Evolutionary conservation across 2,329 filamentous ascomycete species (phyloP).

Genomic region (Aspergillus candidus): DNA sequence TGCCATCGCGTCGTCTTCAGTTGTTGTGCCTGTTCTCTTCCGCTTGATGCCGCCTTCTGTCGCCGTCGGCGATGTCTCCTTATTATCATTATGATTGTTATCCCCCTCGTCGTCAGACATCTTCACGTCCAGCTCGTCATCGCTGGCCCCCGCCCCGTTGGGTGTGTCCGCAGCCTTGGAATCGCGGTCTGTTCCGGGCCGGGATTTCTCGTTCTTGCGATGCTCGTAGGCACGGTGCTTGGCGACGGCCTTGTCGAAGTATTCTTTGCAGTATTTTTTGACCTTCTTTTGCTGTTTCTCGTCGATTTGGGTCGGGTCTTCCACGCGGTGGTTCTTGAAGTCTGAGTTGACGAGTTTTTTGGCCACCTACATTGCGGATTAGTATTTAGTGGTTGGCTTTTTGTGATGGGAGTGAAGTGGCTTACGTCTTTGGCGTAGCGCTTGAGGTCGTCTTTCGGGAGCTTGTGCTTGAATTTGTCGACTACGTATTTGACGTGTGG

Average conservation of each 20-base stretch:
- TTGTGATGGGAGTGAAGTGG: conserved; percentile 36
- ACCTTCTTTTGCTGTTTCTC: conserved; percentile 76
- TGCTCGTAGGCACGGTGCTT: conserved; percentile 68
- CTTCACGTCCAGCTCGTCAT: conserved; percentile 27
- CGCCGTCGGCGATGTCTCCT: background rate
- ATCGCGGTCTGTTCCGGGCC: conserved; percentile 23
- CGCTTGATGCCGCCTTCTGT: conserved; percentile 46
- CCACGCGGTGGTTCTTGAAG: conserved; percentile 82
- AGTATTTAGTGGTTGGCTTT: conserved; percentile 45
- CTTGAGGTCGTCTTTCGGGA: conserved; percentile 72
- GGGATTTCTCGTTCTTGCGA: conserved; percentile 50
- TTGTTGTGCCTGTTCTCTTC: conserved; percentile 47
- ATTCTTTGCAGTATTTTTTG: conserved; percentile 76
- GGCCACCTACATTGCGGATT: conserved; percentile 50
- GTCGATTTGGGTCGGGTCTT: conserved; percentile 69
- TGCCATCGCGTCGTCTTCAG: conserved; percentile 36
- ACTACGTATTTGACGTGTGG: conserved; percentile 80
- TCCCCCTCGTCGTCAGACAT: conserved; percentile 39
- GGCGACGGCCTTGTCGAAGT: conserved; percentile 74
- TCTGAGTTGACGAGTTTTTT: conserved; percentile 90
- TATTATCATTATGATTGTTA: conserved; percentile 10
- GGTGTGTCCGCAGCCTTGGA: conserved; percentile 20
- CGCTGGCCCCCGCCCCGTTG: conserved; percentile 15
- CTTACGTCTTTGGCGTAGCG: conserved; percentile 58
- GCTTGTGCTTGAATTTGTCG: conserved; percentile 78